Percentiles rank a stretch among this genome's conserved stretches.
Conservation (phyloP, 352 stramenopile genomes). For the Blastocystis sp. region DNA sequence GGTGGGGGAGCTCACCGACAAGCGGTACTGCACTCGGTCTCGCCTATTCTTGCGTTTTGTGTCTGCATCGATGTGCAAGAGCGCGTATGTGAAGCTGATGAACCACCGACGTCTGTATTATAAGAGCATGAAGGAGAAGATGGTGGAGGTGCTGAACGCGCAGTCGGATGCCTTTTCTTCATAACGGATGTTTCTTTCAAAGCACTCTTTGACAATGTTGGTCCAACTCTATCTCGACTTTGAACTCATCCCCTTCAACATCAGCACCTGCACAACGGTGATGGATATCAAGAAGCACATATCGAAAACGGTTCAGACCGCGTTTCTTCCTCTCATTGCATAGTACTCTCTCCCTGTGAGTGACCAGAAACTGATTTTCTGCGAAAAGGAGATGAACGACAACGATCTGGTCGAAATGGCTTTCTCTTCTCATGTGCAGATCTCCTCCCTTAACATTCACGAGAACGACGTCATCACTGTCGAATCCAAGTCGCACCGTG, state of each 20-base stretch:
- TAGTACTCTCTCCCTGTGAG: conserved; percentile 59
- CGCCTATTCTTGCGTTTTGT: not conserved
- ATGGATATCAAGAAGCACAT: conserved; percentile 60
- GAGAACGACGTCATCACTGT: conserved; percentile 40
- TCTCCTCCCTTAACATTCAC: not conserved
- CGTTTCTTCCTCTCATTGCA: not conserved
- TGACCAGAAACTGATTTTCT: conserved; percentile 46
- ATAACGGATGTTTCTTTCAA: not conserved
- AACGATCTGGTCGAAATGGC: not conserved
- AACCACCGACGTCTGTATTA: conserved; percentile 14
- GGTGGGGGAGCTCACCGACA: not conserved
- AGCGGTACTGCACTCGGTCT: not conserved
- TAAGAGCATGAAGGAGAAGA: not conserved
- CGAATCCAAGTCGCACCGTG: conserved; percentile 26
- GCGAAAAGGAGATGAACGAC: conserved; percentile 25
- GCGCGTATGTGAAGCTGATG: conserved; percentile 3
- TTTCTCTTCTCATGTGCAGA: not conserved
- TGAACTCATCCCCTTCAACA: conserved; percentile 9
- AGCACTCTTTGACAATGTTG: conserved; percentile 15
- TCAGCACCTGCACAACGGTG: conserved; percentile 13
- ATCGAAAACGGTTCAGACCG: conserved; percentile 8
- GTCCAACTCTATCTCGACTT: conserved; percentile 43
- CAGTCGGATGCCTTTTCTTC: not conserved
- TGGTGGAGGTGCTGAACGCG: not conserved
- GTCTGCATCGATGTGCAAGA: conserved; percentile 11